These are phyloP conservation scores for Cicer yamashitae DNA, from an alignment of 306 rosid genomes.

Conservation along the genomic window DNA sequence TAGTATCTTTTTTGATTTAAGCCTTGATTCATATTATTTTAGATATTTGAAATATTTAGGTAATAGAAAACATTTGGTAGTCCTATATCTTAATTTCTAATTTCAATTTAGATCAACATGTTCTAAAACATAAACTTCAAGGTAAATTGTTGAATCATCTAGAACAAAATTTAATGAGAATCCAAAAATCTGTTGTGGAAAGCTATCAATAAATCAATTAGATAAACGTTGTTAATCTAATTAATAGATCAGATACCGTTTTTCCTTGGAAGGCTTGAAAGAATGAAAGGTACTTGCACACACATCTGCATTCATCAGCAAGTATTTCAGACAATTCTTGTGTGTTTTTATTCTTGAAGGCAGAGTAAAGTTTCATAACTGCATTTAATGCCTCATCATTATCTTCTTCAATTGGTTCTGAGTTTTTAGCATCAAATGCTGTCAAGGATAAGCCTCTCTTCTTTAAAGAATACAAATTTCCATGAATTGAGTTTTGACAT, in stretches of 20 bases:
- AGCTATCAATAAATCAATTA: too few relatives aligned
- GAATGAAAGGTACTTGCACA: constrained; percentile 54
- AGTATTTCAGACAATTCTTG: constrained; percentile 53
- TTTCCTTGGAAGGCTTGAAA: constrained; percentile 58
- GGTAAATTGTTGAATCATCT: background rate
- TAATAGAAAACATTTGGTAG: background rate
- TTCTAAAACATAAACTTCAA: background rate
- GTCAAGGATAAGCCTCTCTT: constrained; percentile 33
- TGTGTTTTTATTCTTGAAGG: constrained; percentile 55
- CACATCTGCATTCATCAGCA: constrained; percentile 56
- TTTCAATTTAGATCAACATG: background rate
- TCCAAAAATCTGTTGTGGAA: too few relatives aligned
- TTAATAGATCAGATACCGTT: constrained; percentile 47
- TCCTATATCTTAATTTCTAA: background rate
- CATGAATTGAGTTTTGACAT: constrained; percentile 20
- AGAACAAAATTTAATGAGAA: background rate
- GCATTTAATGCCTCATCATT: constrained; percentile 54
- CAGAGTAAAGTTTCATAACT: constrained; percentile 52
- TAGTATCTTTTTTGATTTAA: constrained; percentile 1
- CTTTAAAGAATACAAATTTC: constrained; percentile 39
- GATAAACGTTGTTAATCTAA: too few relatives aligned
- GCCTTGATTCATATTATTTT: constrained; percentile 8
- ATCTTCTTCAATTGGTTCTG: constrained; percentile 52
- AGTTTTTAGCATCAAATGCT: constrained; percentile 50
- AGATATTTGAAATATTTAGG: background rate